Base-by-base conservation (phyloP, 2,329 filamentous ascomycete species). In the Alternaria sp. region DNA sequence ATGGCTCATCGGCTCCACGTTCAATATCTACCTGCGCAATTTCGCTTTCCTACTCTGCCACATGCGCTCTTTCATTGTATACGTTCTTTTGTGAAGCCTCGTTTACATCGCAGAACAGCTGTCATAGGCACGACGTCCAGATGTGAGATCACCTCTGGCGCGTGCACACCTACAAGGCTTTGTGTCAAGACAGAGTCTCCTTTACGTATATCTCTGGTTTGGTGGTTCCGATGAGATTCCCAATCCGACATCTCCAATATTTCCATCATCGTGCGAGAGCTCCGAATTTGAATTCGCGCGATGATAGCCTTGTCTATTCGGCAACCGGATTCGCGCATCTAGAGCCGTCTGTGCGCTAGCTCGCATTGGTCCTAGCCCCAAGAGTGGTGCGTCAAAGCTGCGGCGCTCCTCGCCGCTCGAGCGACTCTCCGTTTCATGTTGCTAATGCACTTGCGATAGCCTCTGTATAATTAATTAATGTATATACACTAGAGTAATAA, bases 81-180 rank as follows among this genome's bases (percentile, higher is more conserved):
- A 40, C 1, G 32, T 40, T n/a, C 15, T 10, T 10, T 0, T 2
- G 15, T 40, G 32, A 8, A 40, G 8, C 32, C 32, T 40, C 15
- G 32, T 40, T 40, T 8, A n/a, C 32, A 40, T n/a, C 32, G 32
- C 15, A 40, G 2, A 40, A 15, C 15, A 3, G 32, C 0, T n/a
- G 32, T 40, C n/a, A 8, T 40, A 3, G 32, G 32, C 32, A 15
- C 4, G 15, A n/a, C 32, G 2, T 2, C 0, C 32, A n/a, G 0
- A 40, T n/a, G 8, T 40, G 32, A n/a, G 32, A n/a, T 40, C 32
- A 40, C 2, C 15, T 40, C 15, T n/a, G 4, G 1, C 15, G 32
- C 32, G 32, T 36, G 32, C 15, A 15, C 32, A n/a, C 32, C 32
- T 36, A 13, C 30, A 36, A 36, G 28, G 32, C 15, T 40, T 40